Percentiles rank a stretch among this genome's conserved stretches.
Evolutionary conservation across 805 yeast species (phyloP).

Genomic region (Saccharomycopsis amapae): DNA sequence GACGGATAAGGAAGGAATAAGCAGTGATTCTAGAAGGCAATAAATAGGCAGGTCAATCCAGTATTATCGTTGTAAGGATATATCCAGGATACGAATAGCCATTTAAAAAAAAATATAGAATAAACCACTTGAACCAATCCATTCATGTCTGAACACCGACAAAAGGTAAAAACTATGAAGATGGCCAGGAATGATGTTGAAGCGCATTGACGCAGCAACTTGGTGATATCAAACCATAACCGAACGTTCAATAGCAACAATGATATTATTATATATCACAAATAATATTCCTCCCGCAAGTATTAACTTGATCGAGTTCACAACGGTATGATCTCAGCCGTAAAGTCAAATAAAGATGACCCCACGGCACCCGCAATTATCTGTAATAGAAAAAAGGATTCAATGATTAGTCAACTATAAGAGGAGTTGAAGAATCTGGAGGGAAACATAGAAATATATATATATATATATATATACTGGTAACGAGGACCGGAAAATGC

Average conservation of each 20-base stretch:
- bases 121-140: too few relatives aligned
- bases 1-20: neutral
- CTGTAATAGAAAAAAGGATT: constrained; percentile 3
- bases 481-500: too few relatives aligned
- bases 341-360: constrained; percentile 7
- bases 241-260: too few relatives aligned
- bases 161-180: too few relatives aligned
- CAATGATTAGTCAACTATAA: neutral
- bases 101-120: too few relatives aligned
- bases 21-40: neutral
- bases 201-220: too few relatives aligned
- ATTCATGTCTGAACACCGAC: too few relatives aligned
- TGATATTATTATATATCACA: constrained; percentile 1
- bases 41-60: neutral
- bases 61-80: too few relatives aligned
- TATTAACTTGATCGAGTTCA: constrained; percentile 70
- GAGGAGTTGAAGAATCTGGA: neutral
- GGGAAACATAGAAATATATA: too few relatives aligned
- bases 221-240: neutral
- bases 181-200: too few relatives aligned
- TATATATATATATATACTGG: too few relatives aligned
- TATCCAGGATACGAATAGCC: too few relatives aligned
- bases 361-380: constrained; percentile 41
- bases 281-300: constrained; percentile 67
- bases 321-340: constrained; percentile 71